Conservation (phyloP, 2,329 filamentous ascomycete genomes). For the Claviceps lovelessii region DNA sequence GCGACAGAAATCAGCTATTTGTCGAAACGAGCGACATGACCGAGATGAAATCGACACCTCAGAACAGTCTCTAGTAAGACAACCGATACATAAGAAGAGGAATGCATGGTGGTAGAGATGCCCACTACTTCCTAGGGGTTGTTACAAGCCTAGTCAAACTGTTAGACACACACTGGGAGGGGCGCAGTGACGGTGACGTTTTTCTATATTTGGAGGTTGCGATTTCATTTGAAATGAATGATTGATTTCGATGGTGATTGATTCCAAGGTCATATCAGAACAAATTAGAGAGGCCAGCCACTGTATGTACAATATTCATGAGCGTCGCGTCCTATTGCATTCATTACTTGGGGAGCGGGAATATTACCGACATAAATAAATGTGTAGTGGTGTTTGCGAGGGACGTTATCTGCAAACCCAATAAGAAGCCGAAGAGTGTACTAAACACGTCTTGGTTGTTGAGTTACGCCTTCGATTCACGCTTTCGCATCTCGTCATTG, state of each 20-base stretch:
- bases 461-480: not conserved
- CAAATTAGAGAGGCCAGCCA: not conserved
- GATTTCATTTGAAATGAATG: not conserved
- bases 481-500: not conserved
- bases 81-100: not conserved
- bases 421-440: not conserved
- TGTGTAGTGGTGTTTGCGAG: not conserved
- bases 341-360: not conserved
- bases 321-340: not conserved
- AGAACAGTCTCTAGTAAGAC: not conserved
- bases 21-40: not conserved
- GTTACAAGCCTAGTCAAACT: not conserved
- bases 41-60: not conserved
- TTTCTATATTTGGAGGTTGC: not conserved
- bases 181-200: not conserved
- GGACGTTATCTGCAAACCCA: not conserved
- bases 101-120: not conserved
- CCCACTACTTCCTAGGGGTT: not conserved
- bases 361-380: not conserved
- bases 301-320: not conserved
- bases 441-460: not conserved
- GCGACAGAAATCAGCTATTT: slow-evolving; percentile 7
- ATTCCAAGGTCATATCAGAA: not conserved
- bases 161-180: not conserved
- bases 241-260: not conserved